A percentile compares a stretch with the other conserved stretches of the same genome.
These are phyloP conservation scores for Nothomitra cinnamomea DNA, from an alignment of 2,329 filamentous ascomycete species.

Conservation along the genomic window DNA sequence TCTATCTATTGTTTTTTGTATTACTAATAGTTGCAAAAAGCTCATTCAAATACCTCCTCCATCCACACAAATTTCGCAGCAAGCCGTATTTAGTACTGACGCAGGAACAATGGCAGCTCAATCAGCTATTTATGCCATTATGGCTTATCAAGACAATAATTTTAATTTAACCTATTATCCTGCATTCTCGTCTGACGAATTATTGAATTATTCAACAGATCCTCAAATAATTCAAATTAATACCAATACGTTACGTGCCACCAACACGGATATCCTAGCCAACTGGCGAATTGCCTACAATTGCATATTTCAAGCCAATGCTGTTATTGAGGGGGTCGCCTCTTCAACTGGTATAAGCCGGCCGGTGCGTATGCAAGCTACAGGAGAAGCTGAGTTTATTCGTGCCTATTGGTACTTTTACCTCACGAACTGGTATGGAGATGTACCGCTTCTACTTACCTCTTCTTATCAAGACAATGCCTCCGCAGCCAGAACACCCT, in stretches of 20 bases:
- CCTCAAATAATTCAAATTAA: background rate
- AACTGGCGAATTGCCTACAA: no score
- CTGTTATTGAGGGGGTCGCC: background rate
- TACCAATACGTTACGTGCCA: no score
- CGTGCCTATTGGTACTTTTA: background rate
- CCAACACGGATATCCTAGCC: no score
- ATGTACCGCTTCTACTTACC: background rate
- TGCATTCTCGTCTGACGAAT: no score
- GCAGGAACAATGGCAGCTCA: background rate
- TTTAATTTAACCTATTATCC: no score
- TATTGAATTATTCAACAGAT: background rate
- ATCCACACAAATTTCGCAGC: background rate
- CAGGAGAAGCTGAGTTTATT: background rate
- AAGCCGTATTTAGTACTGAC: background rate
- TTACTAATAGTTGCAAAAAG: background rate
- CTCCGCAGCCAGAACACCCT: background rate
- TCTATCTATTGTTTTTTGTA: background rate
- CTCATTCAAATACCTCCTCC: background rate
- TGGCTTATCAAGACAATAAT: no score
- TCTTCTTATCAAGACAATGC: background rate
- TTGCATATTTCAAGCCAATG: background rate
- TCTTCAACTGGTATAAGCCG: background rate
- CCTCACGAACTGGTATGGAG: background rate
- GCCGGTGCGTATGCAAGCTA: background rate
- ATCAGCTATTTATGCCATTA: background rate